Base-by-base conservation (phyloP, 768 basidiomycete species). In the Leccinum truebloodii region DNA sequence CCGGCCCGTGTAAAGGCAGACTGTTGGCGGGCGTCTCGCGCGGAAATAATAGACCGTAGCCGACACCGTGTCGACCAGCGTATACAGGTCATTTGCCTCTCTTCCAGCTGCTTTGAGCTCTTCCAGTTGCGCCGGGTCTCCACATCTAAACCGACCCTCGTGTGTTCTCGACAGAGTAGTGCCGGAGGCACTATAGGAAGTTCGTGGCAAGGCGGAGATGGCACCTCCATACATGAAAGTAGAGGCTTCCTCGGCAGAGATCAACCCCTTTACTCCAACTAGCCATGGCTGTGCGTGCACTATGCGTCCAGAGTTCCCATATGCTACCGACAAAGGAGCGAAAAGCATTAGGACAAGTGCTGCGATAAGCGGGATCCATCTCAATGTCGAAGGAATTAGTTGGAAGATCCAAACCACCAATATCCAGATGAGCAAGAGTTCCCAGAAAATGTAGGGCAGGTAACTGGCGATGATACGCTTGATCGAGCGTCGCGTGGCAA, bases 11-110 rank as follows among this genome's bases (percentile, higher is more conserved):
- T 53, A 70, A 30, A 70, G 48, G 52, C 69, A 70, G 3, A 70
- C 69, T 1, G 66, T 70, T n/a, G 71, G 69, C 0, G 69, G 66
- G 28, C 48, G 59, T 1, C 48, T 51, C 6, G 69, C 67, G 6
- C 58, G 59, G 64, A 73, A 71, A 53, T 67, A 71, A 39, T 70
- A 73, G 8, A 70, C 18, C 4, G 61, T 68, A 4, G 60, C 54
- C 2, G 69, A 73, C 1, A 57, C 0, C 0, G 69, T 73, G 52
- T 71, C 69, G 6, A 69, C 3, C 51, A 73, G 67, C 2, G 71
- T 62, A 22, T 71, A 70, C 28, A 70, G 24, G n/a, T 66, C 8
- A 26, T 55, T 53, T n/a, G 54, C 58, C 14, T 52, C 57, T 2
- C 8, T 4, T 8, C 1, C n/a, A 12, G 14, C 16, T 3, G 6